phyloP scores from a whole-genome alignment of 208 protist genomes.

The Trypanosoma cruzi region DNA sequence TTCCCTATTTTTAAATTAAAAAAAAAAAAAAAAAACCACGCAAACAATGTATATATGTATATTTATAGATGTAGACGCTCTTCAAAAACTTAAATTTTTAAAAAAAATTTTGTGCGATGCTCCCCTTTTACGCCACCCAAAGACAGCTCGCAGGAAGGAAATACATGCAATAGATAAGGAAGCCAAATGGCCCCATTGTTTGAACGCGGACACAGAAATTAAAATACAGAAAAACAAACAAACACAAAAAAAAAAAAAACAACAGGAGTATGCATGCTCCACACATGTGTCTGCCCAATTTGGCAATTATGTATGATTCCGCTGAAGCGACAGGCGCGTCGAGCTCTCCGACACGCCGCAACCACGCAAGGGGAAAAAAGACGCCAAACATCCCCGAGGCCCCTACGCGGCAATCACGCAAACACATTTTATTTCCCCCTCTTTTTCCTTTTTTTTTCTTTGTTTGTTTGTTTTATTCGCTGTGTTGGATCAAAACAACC shows the following conservation, averaged over 20 bases:
- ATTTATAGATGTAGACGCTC: neutral
- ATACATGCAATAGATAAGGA: neutral
- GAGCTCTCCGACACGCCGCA: neutral
- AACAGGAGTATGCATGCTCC: neutral
- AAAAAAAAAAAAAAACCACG: neutral
- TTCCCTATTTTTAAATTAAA: neutral
- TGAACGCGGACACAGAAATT: neutral
- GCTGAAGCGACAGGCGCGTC: neutral
- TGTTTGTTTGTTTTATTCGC: neutral
- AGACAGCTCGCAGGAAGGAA: neutral
- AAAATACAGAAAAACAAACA: neutral
- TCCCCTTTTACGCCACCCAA: neutral
- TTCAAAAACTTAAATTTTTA: no score
- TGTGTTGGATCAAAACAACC: neutral
- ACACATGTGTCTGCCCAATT: neutral
- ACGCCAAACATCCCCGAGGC: neutral
- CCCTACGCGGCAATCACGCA: neutral
- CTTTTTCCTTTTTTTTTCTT: neutral
- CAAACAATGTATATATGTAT: neutral
- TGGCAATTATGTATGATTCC: neutral
- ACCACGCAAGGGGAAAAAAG: neutral
- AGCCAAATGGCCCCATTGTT: neutral
- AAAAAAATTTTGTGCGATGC: neutral
- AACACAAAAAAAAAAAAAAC: no score
- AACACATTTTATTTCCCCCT: neutral